Evolutionary conservation across 805 yeast genomes (phyloP), one percentile per base, ranked within the genome.

Genomic region (Vanderwaltozyma polyspora): DNA sequence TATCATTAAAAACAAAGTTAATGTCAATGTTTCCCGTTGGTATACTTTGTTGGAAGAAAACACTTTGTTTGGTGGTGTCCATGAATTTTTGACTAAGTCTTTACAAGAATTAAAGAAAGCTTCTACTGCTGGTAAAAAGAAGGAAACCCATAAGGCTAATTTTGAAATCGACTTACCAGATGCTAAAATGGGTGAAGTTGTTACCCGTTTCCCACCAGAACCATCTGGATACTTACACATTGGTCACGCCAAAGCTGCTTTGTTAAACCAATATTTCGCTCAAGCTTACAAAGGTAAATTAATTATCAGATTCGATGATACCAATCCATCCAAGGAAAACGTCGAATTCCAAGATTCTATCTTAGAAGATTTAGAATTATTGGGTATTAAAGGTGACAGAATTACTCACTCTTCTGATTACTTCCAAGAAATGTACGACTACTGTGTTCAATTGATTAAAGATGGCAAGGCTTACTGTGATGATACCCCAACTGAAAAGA

Each of bases 131-230:
- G 82, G 78, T 49, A 66, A 67, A 51, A 79, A 79, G 66, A 86
- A 85, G 64, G 91, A 84, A 62, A 67, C 77, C 34, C 93, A 85
- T 70, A 84, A 85, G 66, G 97, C 98, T 42, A 87, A 81, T 61
- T 91, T 81, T 48, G 96, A 87, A 58, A 91, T 91, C 52, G 91
- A 84, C 52, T 74, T 91, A 46, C 82, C 81, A 39, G 93, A 77
- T 57, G 99, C 99, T 39, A 76, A 72, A 52, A 76, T 80, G 38
- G 99, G 99, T 45, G 68, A 87, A 63, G 99, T 91, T 38, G 97
- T 93, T 35, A 93, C 98, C 35, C 81, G 99, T 66, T 91, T 91
- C 76, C 98, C 99, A 31, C 98, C 98, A 5, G 98, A 91, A 64
- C 98, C 98, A 28, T 89, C 93, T 62, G 98, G 98, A 48, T 91